A percentile compares a stretch with the other conserved stretches of the same genome.
Evolutionary conservation across 2,329 filamentous ascomycete species (phyloP).

Genomic region (Pseudogymnoascus sp.): DNA sequence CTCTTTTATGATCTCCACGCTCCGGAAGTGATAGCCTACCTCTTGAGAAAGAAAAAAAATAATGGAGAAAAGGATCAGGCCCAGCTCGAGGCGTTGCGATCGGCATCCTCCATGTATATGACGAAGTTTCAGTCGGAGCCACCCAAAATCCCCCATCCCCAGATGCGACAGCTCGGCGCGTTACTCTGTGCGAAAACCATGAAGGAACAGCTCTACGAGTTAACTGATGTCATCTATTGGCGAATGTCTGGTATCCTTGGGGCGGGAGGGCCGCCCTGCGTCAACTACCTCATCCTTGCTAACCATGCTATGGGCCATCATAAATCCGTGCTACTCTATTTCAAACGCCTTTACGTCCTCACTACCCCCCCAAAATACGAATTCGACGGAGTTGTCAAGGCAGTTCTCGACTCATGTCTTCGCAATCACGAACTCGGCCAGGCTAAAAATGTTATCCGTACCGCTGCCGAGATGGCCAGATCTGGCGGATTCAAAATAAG

Average conservation of each 20-base stretch:
- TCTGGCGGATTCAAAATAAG: slow-evolving; percentile 15
- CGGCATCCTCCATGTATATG: slow-evolving; percentile 20
- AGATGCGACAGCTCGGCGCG: slow-evolving; percentile 17
- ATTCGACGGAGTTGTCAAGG: slow-evolving; percentile 17
- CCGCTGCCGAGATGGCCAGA: slow-evolving; percentile 19
- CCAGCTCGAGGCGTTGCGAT: not conserved
- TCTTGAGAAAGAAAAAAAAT: not conserved
- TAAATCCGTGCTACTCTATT: slow-evolving; percentile 17
- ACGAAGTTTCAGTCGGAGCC: slow-evolving; percentile 19
- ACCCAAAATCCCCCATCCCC: slow-evolving; percentile 11
- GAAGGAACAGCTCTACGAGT: slow-evolving; percentile 17
- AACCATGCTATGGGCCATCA: slow-evolving; percentile 18
- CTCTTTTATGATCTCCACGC: slow-evolving; percentile 6
- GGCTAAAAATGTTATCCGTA: slow-evolving; percentile 21
- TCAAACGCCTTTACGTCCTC: slow-evolving; percentile 18
- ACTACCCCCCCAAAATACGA: slow-evolving; percentile 17
- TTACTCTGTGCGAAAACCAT: slow-evolving; percentile 20
- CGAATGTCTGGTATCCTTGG: slow-evolving; percentile 16
- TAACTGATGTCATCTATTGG: slow-evolving; percentile 20
- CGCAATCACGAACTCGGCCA: slow-evolving; percentile 15
- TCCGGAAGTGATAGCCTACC: not conserved
- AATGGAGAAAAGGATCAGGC: not conserved
- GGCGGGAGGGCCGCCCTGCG: not conserved
- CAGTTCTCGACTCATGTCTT: slow-evolving; percentile 21
- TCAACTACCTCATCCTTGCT: slow-evolving; percentile 21